phyloP scores from a whole-genome alignment of 139 green algal genomes.

The Tetraselmis striata region DNA sequence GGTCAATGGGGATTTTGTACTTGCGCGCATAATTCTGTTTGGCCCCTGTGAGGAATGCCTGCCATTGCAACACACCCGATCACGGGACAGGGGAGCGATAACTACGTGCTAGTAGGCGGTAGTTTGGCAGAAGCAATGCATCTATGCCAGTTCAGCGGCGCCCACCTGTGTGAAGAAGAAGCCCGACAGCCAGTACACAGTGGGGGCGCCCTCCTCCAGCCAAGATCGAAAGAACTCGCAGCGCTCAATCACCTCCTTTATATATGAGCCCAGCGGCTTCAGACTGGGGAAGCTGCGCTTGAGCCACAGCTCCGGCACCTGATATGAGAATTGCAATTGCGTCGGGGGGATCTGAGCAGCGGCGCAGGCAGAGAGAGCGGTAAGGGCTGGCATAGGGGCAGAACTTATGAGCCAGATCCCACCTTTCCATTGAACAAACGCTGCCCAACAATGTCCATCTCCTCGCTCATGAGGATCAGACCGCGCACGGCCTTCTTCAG shows the following conservation, averaged over 20 bases:
- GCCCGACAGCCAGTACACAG: background rate
- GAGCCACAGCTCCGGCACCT: conserved; percentile 29
- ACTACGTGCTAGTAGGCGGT: too few species aligned
- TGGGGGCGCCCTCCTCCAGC: conserved; percentile 5
- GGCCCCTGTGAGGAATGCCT: conserved; percentile 29
- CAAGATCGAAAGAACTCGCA: conserved; percentile 22
- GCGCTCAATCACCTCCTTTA: conserved; percentile 24
- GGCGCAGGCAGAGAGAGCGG: too few species aligned
- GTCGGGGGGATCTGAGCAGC: background rate
- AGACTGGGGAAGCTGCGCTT: conserved; percentile 17
- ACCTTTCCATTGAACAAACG: background rate
- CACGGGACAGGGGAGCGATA: too few species aligned
- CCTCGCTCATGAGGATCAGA: background rate
- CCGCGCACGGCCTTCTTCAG: conserved; percentile 12
- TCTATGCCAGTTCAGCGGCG: too few species aligned
- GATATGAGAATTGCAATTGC: background rate
- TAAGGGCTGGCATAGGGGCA: too few species aligned
- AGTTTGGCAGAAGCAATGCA: too few species aligned
- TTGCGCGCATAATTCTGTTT: conserved; percentile 23
- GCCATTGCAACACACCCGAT: too few species aligned
- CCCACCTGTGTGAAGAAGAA: conserved; percentile 29
- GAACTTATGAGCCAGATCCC: background rate
- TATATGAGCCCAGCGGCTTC: conserved; percentile 25
- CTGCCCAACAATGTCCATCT: background rate
- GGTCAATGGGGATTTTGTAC: conserved; percentile 13